Percentiles rank a stretch among this genome's conserved stretches.
Conservation (phyloP, 345 rosid species). For the Lepidium africanum region DNA sequence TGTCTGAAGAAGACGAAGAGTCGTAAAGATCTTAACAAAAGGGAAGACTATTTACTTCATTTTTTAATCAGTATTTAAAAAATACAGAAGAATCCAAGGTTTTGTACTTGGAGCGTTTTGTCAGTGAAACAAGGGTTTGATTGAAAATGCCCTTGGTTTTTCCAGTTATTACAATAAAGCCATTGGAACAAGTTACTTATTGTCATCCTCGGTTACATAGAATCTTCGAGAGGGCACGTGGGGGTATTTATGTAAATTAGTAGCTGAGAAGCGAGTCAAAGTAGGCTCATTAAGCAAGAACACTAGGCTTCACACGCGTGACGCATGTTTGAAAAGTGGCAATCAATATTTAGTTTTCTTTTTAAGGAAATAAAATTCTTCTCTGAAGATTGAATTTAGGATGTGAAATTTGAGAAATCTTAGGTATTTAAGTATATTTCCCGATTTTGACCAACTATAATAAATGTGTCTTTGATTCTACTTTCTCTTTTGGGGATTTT, state of each 20-base stretch:
- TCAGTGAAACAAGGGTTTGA: background rate
- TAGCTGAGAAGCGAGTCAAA: background rate
- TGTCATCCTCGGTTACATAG: slow-evolving; percentile 6
- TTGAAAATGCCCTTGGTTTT: slow-evolving; percentile 1
- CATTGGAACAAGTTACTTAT: background rate
- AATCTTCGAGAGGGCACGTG: slow-evolving; percentile 9
- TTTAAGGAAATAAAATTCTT: background rate
- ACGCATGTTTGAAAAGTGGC: slow-evolving; percentile 15
- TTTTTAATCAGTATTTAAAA: too few relatives aligned
- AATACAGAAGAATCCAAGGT: slow-evolving; percentile 31
- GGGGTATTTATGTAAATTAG: slow-evolving; percentile 5
- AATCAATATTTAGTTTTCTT: background rate
- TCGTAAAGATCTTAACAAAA: too few relatives aligned
- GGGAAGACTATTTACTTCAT: too few relatives aligned
- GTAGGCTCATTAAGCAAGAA: background rate
- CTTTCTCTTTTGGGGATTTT: background rate
- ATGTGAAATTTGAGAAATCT: background rate
- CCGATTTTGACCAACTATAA: background rate
- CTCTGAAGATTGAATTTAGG: background rate
- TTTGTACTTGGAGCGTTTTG: background rate
- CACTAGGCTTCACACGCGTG: background rate
- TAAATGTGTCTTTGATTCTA: background rate
- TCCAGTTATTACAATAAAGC: background rate
- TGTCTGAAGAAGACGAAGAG: slow-evolving; percentile 31
- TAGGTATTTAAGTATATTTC: background rate